Evolutionary conservation across 2,329 filamentous ascomycete genomes (phyloP).

Genomic region (Helotiales sp.): DNA sequence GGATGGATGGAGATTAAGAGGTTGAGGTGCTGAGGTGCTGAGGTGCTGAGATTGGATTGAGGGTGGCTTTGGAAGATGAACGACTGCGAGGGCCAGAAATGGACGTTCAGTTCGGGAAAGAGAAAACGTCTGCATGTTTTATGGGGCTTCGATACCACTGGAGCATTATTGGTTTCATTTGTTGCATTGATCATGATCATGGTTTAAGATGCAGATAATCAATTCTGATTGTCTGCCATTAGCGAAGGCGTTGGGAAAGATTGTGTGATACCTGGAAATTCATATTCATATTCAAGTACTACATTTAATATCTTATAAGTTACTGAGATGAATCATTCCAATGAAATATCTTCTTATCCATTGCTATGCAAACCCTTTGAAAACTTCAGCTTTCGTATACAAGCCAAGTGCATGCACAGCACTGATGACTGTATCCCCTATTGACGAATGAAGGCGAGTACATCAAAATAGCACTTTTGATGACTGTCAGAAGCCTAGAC

Average conservation of each 20-base stretch:
- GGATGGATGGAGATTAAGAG: too few species aligned
- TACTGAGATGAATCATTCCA: neutral
- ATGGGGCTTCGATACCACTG: neutral
- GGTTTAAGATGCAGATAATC: neutral
- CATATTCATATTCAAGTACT: neutral
- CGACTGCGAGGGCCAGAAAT: neutral
- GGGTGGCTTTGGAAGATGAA: neutral
- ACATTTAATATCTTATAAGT: slow-evolving; percentile 1
- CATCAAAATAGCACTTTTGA: neutral
- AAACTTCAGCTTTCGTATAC: neutral
- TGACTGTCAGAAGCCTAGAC: neutral
- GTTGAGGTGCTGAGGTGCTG: too few species aligned
- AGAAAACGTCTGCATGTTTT: neutral
- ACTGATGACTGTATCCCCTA: neutral
- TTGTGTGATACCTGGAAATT: neutral
- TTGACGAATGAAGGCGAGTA: too few species aligned
- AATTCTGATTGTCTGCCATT: slow-evolving; percentile 1
- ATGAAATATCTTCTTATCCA: too few species aligned
- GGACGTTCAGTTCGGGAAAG: neutral
- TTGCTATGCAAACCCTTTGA: too few species aligned
- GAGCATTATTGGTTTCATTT: neutral
- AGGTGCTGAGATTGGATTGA: too few species aligned
- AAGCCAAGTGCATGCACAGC: too few species aligned
- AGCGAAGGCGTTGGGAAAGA: slow-evolving; percentile 5
- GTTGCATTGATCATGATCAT: neutral